Evolutionary conservation across 306 rosid genomes (phyloP).

Genomic region (Styphnolobium japonicum): DNA sequence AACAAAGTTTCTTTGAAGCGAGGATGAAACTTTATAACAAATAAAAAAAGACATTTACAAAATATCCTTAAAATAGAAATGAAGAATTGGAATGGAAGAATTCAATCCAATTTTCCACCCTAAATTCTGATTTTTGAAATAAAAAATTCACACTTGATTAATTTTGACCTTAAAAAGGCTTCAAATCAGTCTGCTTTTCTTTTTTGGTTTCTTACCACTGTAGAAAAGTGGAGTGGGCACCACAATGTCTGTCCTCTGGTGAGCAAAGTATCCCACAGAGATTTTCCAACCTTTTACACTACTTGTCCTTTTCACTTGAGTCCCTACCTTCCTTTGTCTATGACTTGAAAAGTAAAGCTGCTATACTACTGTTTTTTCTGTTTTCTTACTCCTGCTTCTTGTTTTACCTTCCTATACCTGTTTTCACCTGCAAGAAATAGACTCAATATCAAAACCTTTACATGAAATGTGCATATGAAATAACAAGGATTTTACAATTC

Average conservation of each 20-base stretch:
- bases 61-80: no score
- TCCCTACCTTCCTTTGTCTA: constrained; percentile 22
- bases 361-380: constrained; percentile 13
- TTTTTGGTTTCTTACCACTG: constrained; percentile 24
- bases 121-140: constrained; percentile 1
- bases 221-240: constrained; percentile 46
- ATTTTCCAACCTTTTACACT: constrained; percentile 30
- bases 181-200: constrained; percentile 17
- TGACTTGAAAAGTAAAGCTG: constrained; percentile 54
- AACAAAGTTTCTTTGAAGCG: constrained; percentile 33
- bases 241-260: constrained; percentile 49
- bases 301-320: constrained; percentile 31
- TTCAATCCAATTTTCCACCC: constrained; percentile 25
- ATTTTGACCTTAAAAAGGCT: constrained; percentile 39
- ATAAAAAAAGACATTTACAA: neutral
- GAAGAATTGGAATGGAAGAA: constrained; percentile 7
- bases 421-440: constrained; percentile 44
- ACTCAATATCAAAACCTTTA: constrained; percentile 3
- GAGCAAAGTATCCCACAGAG: constrained; percentile 59
- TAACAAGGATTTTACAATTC: neutral
- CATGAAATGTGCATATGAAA: neutral
- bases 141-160: constrained; percentile 35
- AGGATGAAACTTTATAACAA: constrained; percentile 4
- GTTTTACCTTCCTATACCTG: constrained; percentile 21
- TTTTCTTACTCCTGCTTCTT: constrained; percentile 18